Percentiles rank a stretch among this genome's conserved stretches.
Evolutionary conservation across 2,329 filamentous ascomycete species (phyloP).

Genomic region (Byssothecium circinans): DNA sequence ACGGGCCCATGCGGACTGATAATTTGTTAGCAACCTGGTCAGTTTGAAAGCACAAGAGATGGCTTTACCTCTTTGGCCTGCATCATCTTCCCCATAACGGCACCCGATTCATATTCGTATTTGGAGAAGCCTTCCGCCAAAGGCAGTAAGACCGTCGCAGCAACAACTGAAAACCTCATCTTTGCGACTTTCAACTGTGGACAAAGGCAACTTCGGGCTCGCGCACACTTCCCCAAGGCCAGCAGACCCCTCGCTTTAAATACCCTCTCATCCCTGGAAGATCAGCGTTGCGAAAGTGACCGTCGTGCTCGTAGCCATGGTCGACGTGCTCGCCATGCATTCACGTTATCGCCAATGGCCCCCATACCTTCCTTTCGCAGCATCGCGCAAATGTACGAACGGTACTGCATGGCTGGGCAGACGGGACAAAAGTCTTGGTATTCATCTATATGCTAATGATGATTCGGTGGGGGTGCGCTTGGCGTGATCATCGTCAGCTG

Average conservation of each 20-base stretch:
- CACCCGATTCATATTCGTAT: slow-evolving; percentile 36
- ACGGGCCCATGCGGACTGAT: slow-evolving; percentile 34
- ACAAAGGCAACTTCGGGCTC: not conserved
- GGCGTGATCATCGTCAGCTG: not conserved
- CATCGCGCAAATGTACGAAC: not conserved
- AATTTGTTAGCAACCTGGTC: not conserved
- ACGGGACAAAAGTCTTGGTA: not conserved
- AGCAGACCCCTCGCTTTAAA: not conserved
- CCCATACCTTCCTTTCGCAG: slow-evolving; percentile 40
- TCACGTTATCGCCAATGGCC: slow-evolving; percentile 17
- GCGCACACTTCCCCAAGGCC: no score
- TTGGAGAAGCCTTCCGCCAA: slow-evolving; percentile 34
- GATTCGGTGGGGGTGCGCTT: not conserved
- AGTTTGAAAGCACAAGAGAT: no score
- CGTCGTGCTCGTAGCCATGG: slow-evolving; percentile 4
- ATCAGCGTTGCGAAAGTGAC: slow-evolving; percentile 1
- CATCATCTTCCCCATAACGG: slow-evolving; percentile 42
- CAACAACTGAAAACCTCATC: slow-evolving; percentile 39
- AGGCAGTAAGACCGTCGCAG: slow-evolving; percentile 30
- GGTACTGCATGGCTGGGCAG: not conserved
- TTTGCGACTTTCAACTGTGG: slow-evolving; percentile 9
- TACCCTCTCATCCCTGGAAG: not conserved
- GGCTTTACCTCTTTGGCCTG: slow-evolving; percentile 31
- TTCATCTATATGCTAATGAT: not conserved
- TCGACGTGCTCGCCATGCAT: slow-evolving; percentile 10